Evolutionary conservation across 2,329 filamentous ascomycete genomes (phyloP), one percentile per base, ranked within the genome.

Genomic region (Microdochium bolleyi): DNA sequence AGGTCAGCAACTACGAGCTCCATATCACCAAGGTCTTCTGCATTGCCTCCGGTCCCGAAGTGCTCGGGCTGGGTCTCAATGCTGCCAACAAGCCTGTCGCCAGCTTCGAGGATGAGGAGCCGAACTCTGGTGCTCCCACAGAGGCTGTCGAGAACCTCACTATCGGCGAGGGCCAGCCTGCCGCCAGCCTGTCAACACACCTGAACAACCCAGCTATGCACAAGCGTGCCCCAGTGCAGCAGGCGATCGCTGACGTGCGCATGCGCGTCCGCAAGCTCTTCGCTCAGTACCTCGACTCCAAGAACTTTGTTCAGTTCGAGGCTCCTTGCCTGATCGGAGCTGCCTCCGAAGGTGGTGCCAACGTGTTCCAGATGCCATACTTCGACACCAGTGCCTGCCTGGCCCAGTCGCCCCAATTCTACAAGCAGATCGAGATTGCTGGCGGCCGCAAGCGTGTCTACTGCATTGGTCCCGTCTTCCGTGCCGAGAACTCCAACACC

Each of bases 161-260:
- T 52, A 60, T 74, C 48, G 64, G 69, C 21, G 64, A 64, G 9
- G 59, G 65, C 41, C 62, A 60, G 44, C 60, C 64, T 56, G 77
- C 75, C 16, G 92, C 95, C 27, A 87, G 83, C 55, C 83, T 97
- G 68, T 83, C 85, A 64, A 95, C 90, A 1, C 85, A 92, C 60
- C 81, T 96, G 50, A 88, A 95, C 76, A 96, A 97, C 78, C 85
- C 89, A 55, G 89, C 89, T 51, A 88, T 99, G 74, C 92, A 96
- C 73, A 88, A 96, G 66, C 86, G 94, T 53, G 89, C 90, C 1
- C 89, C 91, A 56, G 87, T 95, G 56, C 95, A 94, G 72, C 89
- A 95, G 68, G 90, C 92, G 54, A 90, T 91, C 64, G 61, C 63
- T 27, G 72, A 77, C 57, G 70, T 78, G 24, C 73, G 74, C 52